phyloP scores from a whole-genome alignment of 202 grass and related monocot species.

The Zizania palustris region DNA sequence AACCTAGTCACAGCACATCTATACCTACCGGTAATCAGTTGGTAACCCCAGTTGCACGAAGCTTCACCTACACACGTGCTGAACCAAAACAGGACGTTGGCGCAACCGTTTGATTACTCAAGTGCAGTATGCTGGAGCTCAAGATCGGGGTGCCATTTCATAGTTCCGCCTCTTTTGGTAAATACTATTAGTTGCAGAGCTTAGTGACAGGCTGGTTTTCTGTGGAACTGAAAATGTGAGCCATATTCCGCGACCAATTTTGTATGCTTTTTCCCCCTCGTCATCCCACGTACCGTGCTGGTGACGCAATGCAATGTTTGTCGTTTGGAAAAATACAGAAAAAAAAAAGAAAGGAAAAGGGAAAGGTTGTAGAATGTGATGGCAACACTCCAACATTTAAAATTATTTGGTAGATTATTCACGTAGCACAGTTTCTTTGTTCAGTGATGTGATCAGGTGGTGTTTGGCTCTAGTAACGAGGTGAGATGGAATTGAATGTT shows the following conservation, averaged over 20 bases:
- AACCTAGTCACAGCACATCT: slow-evolving; percentile 38
- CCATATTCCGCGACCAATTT: slow-evolving; percentile 32
- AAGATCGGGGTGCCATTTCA: slow-evolving; percentile 26
- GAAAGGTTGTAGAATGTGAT: not conserved
- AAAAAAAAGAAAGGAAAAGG: not conserved
- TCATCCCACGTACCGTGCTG: slow-evolving; percentile 28
- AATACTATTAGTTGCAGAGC: slow-evolving; percentile 51
- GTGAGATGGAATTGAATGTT: too few relatives aligned
- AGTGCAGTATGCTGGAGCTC: slow-evolving; percentile 36
- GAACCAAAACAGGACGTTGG: slow-evolving; percentile 59
- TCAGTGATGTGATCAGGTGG: not conserved
- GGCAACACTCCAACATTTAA: slow-evolving; percentile 27
- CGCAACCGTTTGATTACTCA: slow-evolving; percentile 48
- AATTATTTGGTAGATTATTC: slow-evolving; percentile 32
- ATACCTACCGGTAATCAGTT: slow-evolving; percentile 41
- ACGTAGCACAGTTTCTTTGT: not conserved
- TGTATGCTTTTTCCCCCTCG: not conserved
- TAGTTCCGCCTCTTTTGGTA: slow-evolving; percentile 46
- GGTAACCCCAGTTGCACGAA: slow-evolving; percentile 49
- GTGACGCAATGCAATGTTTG: slow-evolving; percentile 12
- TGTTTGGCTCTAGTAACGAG: too few relatives aligned
- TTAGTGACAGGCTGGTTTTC: slow-evolving; percentile 45
- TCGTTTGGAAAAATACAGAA: not conserved
- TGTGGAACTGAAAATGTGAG: slow-evolving; percentile 40
- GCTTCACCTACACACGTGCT: slow-evolving; percentile 82